Base-by-base conservation (phyloP, 23 red algal species). In the Gracilaria gracilis region DNA sequence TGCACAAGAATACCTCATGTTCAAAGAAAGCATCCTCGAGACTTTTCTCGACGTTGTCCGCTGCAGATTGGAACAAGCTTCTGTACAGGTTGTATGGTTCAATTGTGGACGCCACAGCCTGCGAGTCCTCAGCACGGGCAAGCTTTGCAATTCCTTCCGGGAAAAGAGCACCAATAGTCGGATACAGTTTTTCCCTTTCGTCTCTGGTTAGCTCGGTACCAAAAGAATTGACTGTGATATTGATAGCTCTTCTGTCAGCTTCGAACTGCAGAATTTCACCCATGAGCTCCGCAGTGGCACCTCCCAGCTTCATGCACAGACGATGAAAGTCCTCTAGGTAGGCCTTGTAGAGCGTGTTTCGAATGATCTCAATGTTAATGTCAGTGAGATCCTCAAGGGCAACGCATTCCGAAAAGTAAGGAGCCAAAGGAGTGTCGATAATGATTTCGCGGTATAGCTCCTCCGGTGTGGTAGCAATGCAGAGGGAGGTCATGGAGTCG, bases 331-430 rank as follows among this genome's bases (percentile, higher is more conserved):
- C 97, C 25, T 87, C 89, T 9, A 98, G 66, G 78, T 98, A 98
- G 3, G 97, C 97, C 91, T 98, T 98, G 97, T 98, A 98, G 20
- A 98, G 74, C 9, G 85, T 88, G 89, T 98, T 98, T 49, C 97
- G 93, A 81, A 98, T 98, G 57, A 98, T 98, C 80, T 98, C 97
- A 80, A 98, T 94, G 71, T 98, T 98, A 23, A 94, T 82, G 23
- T 95, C 97, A 0, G 93, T 98, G 34, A 98, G 86, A 81, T 98
- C 97, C 8, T 96, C 89, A 37, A 98, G 81, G 23, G 90, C 87
- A 24, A 98, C 93, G 91, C 97, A 98, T 74, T 98, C 97, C n/a
- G 81, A 88, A 94, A 98, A 98, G 84, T 98, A 98, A 7, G 97
- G 93, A 38, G 97, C 97, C 57, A 98, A 73, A n/a, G 97, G 97